Conservation (phyloP, 2,329 filamentous ascomycete genomes). For the Venturia aucupariae region DNA sequence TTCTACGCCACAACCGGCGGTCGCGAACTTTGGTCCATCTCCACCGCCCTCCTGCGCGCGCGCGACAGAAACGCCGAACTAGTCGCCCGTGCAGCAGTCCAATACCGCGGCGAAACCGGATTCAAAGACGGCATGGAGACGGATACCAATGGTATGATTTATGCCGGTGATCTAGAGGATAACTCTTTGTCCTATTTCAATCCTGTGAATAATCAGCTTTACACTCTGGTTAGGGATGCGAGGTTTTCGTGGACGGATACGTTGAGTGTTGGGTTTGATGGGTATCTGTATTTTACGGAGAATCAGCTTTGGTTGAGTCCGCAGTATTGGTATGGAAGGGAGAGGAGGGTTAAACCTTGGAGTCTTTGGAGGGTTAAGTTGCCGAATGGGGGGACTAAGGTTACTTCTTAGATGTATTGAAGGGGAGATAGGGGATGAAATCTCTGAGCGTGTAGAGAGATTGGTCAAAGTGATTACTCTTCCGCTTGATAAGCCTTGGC, state of each 20-base stretch:
- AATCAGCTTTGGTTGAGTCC: slow-evolving; percentile 39
- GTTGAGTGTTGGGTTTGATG: slow-evolving; percentile 28
- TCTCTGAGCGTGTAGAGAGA: too few relatives aligned
- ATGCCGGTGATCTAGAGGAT: slow-evolving; percentile 42
- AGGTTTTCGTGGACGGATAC: slow-evolving; percentile 44
- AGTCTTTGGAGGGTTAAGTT: slow-evolving; percentile 33
- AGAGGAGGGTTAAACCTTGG: slow-evolving; percentile 35
- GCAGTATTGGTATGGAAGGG: slow-evolving; percentile 32
- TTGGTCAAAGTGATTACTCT: too few relatives aligned
- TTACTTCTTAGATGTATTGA: slow-evolving; percentile 15
- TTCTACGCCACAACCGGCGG: slow-evolving; percentile 39
- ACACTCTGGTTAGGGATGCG: slow-evolving; percentile 37
- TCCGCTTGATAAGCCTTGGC: too few relatives aligned
- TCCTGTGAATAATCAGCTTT: slow-evolving; percentile 35
- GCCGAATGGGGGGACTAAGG: slow-evolving; percentile 35
- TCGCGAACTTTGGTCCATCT: slow-evolving; percentile 36
- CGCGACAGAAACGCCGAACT: slow-evolving; percentile 32
- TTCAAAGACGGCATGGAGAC: slow-evolving; percentile 45
- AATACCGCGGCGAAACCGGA: slow-evolving; percentile 38
- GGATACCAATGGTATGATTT: slow-evolving; percentile 41
- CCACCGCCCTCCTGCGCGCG: slow-evolving; percentile 36
- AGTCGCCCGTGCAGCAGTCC: slow-evolving; percentile 34
- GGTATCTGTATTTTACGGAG: slow-evolving; percentile 45
- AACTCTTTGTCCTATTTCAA: slow-evolving; percentile 40
- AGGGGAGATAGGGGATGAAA: too few relatives aligned